phyloP scores from a whole-genome alignment of 768 basidiomycete genomes.

The Coprinellus micaceus region DNA sequence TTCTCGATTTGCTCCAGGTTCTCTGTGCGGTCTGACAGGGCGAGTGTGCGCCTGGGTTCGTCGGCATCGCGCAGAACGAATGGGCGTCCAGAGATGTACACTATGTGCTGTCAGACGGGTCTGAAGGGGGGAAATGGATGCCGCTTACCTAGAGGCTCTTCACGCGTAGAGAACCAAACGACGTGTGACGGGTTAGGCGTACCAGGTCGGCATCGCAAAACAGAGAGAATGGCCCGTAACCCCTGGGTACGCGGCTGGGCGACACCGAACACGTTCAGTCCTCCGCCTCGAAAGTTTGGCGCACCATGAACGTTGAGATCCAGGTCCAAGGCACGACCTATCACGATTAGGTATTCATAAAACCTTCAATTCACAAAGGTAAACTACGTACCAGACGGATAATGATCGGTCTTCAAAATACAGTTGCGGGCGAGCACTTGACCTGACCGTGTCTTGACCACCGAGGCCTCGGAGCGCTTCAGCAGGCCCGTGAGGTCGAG shows the following conservation, averaged over 20 bases:
- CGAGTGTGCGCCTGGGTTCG: slow-evolving; percentile 73
- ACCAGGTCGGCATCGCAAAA: slow-evolving; percentile 72
- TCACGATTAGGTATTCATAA: neutral
- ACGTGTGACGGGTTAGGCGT: slow-evolving; percentile 64
- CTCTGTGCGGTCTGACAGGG: slow-evolving; percentile 87
- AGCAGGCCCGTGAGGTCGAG: slow-evolving; percentile 63
- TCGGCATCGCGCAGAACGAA: slow-evolving; percentile 89
- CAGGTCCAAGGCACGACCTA: slow-evolving; percentile 85
- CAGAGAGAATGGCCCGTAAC: slow-evolving; percentile 82
- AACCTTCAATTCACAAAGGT: neutral
- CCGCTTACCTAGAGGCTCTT: slow-evolving; percentile 83
- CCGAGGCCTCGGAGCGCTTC: slow-evolving; percentile 61
- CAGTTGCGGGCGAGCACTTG: slow-evolving; percentile 85
- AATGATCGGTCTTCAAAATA: slow-evolving; percentile 92
- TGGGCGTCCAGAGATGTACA: slow-evolving; percentile 87
- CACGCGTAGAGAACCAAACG: slow-evolving; percentile 95
- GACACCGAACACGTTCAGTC: slow-evolving; percentile 89
- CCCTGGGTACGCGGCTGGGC: slow-evolving; percentile 95
- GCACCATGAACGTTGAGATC: slow-evolving; percentile 92
- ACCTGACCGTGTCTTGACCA: slow-evolving; percentile 80
- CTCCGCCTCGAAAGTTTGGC: slow-evolving; percentile 87
- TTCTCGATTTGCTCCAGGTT: slow-evolving; percentile 91
- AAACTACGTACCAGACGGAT: slow-evolving; percentile 71
- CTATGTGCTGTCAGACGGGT: slow-evolving; percentile 28
- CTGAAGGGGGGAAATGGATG: neutral